These are phyloP conservation scores for Hanseniaspora guilliermondii DNA, from an alignment of 805 yeast species.

Conservation along the genomic window DNA sequence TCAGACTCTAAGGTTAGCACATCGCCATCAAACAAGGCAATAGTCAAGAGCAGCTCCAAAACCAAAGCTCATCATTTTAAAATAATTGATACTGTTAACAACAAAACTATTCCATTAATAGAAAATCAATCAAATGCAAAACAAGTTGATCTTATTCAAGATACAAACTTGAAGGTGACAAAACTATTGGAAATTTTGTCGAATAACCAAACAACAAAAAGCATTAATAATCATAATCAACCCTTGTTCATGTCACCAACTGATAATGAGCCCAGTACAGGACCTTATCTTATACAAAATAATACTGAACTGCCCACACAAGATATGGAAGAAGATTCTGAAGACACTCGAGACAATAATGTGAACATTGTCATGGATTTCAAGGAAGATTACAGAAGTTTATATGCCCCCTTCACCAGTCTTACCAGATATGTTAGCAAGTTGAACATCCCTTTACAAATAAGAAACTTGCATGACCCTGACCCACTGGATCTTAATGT, in stretches of 20 bases:
- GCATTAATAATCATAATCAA: neutral
- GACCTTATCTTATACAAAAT: too few species aligned
- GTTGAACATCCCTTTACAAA: constrained; percentile 10
- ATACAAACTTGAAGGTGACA: constrained; percentile 10
- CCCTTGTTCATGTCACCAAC: neutral
- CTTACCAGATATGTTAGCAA: constrained; percentile 7
- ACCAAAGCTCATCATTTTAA: neutral
- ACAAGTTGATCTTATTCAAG: constrained; percentile 1
- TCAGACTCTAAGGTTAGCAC: neutral
- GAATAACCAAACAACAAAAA: neutral
- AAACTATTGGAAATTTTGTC: constrained; percentile 3
- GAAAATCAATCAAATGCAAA: neutral
- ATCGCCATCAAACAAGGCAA: neutral
- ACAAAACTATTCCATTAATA: neutral
- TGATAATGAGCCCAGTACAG: neutral
- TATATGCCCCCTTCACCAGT: constrained; percentile 13
- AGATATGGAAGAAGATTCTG: neutral
- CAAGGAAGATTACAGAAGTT: neutral
- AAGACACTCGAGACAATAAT: neutral
- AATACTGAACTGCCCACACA: neutral
- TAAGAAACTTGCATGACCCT: constrained; percentile 13
- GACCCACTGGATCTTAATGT: constrained; percentile 15
- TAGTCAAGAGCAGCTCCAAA: neutral
- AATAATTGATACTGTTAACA: constrained; percentile 1
- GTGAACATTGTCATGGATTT: neutral